These are phyloP conservation scores for Paecilomyces sp. DNA, from an alignment of 2,329 filamentous ascomycete species.

Conservation along the genomic window DNA sequence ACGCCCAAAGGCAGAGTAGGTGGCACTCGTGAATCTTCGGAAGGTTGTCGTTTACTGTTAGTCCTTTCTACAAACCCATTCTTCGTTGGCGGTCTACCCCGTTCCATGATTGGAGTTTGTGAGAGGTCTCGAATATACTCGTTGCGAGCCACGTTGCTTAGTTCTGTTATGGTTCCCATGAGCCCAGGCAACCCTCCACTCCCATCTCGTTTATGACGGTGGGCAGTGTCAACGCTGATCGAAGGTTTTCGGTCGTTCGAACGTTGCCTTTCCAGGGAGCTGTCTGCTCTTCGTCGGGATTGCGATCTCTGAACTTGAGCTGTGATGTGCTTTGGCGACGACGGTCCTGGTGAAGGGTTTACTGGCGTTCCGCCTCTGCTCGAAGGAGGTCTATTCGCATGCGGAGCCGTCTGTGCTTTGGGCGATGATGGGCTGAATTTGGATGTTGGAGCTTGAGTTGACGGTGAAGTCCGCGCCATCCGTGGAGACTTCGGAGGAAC, in stretches of 20 bases:
- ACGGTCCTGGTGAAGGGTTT: not conserved
- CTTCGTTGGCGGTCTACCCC: constrained; percentile 8
- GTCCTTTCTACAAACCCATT: constrained; percentile 1
- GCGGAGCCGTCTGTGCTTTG: not conserved
- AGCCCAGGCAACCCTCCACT: not conserved
- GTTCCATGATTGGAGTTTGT: constrained; percentile 6
- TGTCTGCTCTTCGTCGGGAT: not conserved
- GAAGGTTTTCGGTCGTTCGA: not conserved
- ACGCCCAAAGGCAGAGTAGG: constrained; percentile 12
- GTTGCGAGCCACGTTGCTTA: not conserved
- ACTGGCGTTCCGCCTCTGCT: not conserved
- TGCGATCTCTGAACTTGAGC: not conserved
- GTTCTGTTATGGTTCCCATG: not conserved
- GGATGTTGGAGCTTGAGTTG: constrained; percentile 2
- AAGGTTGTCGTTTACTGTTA: constrained; percentile 3
- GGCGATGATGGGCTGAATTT: constrained; percentile 1
- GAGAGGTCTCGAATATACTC: constrained; percentile 4
- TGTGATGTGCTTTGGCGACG: constrained; percentile 3
- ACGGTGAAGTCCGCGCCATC: constrained; percentile 7
- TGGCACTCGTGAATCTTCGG: constrained; percentile 1
- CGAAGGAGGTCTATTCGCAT: not conserved
- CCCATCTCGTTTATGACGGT: constrained; percentile 6
- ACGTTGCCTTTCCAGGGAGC: constrained; percentile 4
- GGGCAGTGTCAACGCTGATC: not conserved
- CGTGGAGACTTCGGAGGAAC: constrained; percentile 22